Evolutionary conservation across 257 asterid species (phyloP), one percentile per base, ranked within the genome.

Genomic region (Echites panduratus): DNA sequence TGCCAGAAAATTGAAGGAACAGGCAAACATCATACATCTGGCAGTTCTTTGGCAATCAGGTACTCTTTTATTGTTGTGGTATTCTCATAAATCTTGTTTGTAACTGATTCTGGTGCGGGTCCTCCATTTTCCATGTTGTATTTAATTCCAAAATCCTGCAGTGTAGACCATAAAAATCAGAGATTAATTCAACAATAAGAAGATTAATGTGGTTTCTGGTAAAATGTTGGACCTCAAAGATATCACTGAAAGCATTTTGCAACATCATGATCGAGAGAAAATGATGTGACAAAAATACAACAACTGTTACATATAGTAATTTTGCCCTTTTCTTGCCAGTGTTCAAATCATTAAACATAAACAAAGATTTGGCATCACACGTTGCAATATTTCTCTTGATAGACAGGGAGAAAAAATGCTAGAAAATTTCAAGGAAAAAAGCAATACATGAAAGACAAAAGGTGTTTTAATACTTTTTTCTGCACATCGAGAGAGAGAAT

Each of bases 101-200:
- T 94, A 79, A 91, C 85, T 75, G 93, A 95, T 86, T 94, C 99
- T 6, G 95, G 97, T 68, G 99, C 99, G 78, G 99, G 99, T 73
- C 99, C 99, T 76, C 99, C 99, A 84, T 94, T 94, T 83, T 89
- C 99, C 99, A 94, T 94, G 89, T 91, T 94, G 90, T 94, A 94
- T 79, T 94, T 94, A 76, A 94, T 91, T 80, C 99, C 99, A 80
- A 94, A 94, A 76, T 94, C 99, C 99, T 94, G 85, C 80, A 65
- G 73, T 5, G 38, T 20, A 38, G 70, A 50, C 7, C 49, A 9
- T 43, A 17, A 8, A 7, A 5, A 7, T 35, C 58, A 68, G 71
- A 38, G 16, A 2, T 5, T 2, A 38, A 7, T 64, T 38, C 20
- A 14, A 22, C 12, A 0, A 24, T 9, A 2, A 32, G 22, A 38